Conservation (phyloP, 2,329 filamentous ascomycete species). For the Xylariomycetidae sp. region DNA sequence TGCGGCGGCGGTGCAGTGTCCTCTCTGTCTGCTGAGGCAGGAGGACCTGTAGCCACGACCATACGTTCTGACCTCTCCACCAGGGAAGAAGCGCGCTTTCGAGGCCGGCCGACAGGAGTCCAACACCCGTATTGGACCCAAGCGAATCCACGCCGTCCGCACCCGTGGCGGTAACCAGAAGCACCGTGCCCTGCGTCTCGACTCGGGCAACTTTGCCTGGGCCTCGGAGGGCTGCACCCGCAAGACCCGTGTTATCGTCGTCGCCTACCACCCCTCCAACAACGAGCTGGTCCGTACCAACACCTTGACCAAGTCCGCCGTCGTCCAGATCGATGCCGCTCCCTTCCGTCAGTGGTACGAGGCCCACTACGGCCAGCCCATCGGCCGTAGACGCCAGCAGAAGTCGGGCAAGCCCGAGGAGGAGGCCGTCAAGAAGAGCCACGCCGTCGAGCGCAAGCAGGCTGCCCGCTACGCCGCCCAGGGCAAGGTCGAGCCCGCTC, state of each 20-base stretch:
- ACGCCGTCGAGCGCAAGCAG: slow-evolving; percentile 95
- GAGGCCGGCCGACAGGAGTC: slow-evolving; percentile 99
- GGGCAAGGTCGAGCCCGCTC: slow-evolving; percentile 86
- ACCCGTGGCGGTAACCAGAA: slow-evolving; percentile 99
- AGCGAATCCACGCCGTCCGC: slow-evolving; percentile 95
- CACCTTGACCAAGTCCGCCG: slow-evolving; percentile 98
- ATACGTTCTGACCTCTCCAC: slow-evolving; percentile 72
- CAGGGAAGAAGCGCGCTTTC: slow-evolving; percentile 96
- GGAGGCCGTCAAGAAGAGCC: slow-evolving; percentile 86
- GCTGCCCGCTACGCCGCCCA: slow-evolving; percentile 70
- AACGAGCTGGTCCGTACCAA: slow-evolving; percentile 99
- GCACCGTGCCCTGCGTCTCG: slow-evolving; percentile 98
- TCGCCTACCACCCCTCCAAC: slow-evolving; percentile 99
- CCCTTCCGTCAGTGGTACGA: slow-evolving; percentile 99
- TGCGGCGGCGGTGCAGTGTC: slow-evolving; percentile 31
- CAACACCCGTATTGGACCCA: slow-evolving; percentile 97
- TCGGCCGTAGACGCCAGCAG: slow-evolving; percentile 88
- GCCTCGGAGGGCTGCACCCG: slow-evolving; percentile 95
- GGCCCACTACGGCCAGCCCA: slow-evolving; percentile 90
- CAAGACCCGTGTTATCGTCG: slow-evolving; percentile 98
- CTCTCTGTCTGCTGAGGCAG: slow-evolving; percentile 21
- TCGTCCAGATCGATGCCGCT: slow-evolving; percentile 97
- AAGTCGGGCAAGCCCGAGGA: slow-evolving; percentile 62
- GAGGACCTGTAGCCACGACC: slow-evolving; percentile 34
- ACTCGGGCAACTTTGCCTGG: slow-evolving; percentile 99